These are phyloP conservation scores for Trichocomaceae sp. DNA, from an alignment of 2,329 filamentous ascomycete genomes.

Conservation along the genomic window DNA sequence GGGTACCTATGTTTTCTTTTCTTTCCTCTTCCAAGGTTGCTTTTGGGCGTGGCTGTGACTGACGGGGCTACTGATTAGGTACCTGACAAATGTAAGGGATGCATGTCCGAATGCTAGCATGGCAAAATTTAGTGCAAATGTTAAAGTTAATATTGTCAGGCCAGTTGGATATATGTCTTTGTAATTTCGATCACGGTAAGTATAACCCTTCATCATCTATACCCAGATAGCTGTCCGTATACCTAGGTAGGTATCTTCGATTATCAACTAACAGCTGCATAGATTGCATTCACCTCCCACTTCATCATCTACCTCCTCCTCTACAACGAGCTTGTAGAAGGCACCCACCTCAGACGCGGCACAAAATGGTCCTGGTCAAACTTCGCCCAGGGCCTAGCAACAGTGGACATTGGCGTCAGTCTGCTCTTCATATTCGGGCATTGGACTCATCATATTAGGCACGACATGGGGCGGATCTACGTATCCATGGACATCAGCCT, in stretches of 20 bases:
- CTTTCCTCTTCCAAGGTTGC: background rate
- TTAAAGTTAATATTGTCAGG: slow-evolving; percentile 15
- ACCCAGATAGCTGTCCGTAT: too few relatives aligned
- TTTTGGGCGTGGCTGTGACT: background rate
- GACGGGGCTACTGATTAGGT: slow-evolving; percentile 15
- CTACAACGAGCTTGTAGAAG: slow-evolving; percentile 52
- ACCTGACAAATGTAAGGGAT: slow-evolving; percentile 25
- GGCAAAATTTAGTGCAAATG: slow-evolving; percentile 27
- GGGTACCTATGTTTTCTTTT: slow-evolving; percentile 35
- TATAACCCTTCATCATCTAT: slow-evolving; percentile 36
- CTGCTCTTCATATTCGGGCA: slow-evolving; percentile 50
- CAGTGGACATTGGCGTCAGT: slow-evolving; percentile 52
- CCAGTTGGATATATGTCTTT: slow-evolving; percentile 62
- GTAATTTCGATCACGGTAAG: slow-evolving; percentile 55
- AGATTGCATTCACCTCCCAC: slow-evolving; percentile 46
- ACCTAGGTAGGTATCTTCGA: too few relatives aligned
- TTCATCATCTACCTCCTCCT: slow-evolving; percentile 52
- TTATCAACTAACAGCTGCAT: slow-evolving; percentile 29
- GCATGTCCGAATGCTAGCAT: background rate
- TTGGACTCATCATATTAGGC: slow-evolving; percentile 50
- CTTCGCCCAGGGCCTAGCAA: slow-evolving; percentile 46
- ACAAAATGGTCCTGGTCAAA: slow-evolving; percentile 23
- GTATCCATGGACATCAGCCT: slow-evolving; percentile 46
- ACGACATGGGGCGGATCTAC: slow-evolving; percentile 52
- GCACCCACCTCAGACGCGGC: slow-evolving; percentile 36